Base-by-base conservation (phyloP, 768 basidiomycete species). In the Hemileccinum impolitum region DNA sequence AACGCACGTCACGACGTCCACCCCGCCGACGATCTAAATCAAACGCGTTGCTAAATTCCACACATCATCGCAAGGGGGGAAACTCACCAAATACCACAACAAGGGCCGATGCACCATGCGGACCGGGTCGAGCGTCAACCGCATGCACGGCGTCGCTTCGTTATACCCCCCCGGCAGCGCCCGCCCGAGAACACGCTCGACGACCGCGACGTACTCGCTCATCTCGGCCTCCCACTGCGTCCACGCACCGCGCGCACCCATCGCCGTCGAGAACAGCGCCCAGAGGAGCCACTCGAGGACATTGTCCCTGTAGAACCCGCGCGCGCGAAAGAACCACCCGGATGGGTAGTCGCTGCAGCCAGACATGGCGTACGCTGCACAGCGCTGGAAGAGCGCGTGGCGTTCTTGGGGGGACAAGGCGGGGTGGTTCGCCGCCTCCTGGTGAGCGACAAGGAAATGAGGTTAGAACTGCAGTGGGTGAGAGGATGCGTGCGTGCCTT, bases 241-340 rank as follows among this genome's bases (percentile, higher is more conserved):
- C 23, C 23, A 23, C 23, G 3, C 3, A 6, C 6, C 23, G 23
- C 6, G 39, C 10, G 67, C 58, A 5, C 67, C 58, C 25, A 64
- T 58, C 6, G 72, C 65, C 3, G 70, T 63, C 1, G 75, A 75
- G 59, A 84, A 85, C 19, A 85, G 51, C 0, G 81, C 78, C 82
- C 82, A 86, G 6, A 81, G 68, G n/a, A 85, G 60, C 84, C 83
- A 86, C 39, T 83, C 80, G 6, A 70, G 40, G 35, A 77, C 63
- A 51, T 85, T 82, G 15, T 76, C 71, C 17, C 72, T 72, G 43
- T 67, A 71, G 44, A 79, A 58, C 9, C 40, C 55, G 10, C 0
- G 47, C 2, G 65, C 41, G 5, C 66, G 68, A 7, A 72, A 61
- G 62, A 85, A 85, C 82, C 84, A 87, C 23, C 77, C 78, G 3